Conservation (phyloP, 1,284 basidiomycete species). For the Anthracocystis setariae region DNA sequence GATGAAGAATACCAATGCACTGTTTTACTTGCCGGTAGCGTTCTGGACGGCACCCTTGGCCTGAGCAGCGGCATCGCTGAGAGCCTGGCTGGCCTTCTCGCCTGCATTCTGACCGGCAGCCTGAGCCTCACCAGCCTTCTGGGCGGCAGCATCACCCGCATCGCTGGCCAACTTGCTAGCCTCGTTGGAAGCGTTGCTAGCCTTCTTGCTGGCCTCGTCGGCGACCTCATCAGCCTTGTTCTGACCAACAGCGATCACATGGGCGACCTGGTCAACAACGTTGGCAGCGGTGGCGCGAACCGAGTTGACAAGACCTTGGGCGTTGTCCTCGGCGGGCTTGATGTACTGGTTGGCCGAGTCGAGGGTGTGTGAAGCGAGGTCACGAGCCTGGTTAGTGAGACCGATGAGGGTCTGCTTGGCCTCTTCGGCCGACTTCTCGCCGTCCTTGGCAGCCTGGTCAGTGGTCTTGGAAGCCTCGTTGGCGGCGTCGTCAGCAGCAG, state of each 20-base stretch:
- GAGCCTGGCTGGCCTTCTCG: slow-evolving; percentile 36
- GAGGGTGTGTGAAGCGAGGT: slow-evolving; percentile 51
- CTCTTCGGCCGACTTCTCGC: slow-evolving; percentile 46
- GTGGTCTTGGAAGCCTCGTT: slow-evolving; percentile 37
- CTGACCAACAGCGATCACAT: slow-evolving; percentile 42
- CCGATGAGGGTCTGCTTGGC: slow-evolving; percentile 50
- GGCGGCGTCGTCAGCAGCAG: slow-evolving; percentile 46
- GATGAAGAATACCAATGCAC: not conserved
- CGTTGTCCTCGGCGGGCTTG: slow-evolving; percentile 49
- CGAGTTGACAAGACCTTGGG: slow-evolving; percentile 40
- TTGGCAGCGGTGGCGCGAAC: slow-evolving; percentile 42
- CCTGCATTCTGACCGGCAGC: slow-evolving; percentile 26
- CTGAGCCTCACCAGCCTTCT: slow-evolving; percentile 35
- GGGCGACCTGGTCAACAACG: slow-evolving; percentile 41
- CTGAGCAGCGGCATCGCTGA: slow-evolving; percentile 47
- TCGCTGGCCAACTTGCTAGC: slow-evolving; percentile 26
- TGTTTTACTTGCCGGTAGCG: slow-evolving; percentile 34
- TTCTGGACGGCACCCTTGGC: slow-evolving; percentile 44
- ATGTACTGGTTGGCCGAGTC: slow-evolving; percentile 56
- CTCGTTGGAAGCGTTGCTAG: slow-evolving; percentile 13
- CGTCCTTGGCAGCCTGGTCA: slow-evolving; percentile 45
- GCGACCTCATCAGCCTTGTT: slow-evolving; percentile 43
- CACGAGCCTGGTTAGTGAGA: slow-evolving; percentile 51
- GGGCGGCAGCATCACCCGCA: slow-evolving; percentile 19
- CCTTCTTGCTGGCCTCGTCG: slow-evolving; percentile 43